Evolutionary conservation across 2,329 filamentous ascomycete species (phyloP), one percentile per base, ranked within the genome.

Genomic region (Polytolypa hystricis): DNA sequence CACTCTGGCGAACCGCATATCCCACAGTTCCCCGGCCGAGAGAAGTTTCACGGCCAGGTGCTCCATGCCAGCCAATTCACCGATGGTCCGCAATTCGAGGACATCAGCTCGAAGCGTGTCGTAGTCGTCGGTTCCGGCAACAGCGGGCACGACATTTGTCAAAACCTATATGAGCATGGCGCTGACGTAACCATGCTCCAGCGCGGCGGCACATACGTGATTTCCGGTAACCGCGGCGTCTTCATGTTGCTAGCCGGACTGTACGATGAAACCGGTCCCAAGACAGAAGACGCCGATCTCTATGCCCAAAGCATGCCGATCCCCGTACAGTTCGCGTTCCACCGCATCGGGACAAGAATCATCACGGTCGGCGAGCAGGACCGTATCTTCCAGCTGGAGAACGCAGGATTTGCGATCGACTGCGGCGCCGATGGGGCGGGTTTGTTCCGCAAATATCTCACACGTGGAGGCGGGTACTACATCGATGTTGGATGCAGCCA

Each of bases 401-500:
- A 57, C 25, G 66, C 62, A 0, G 70, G 70, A 0, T 67, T 73
- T 39, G 52, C 54, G 23, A 46, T 63, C 11, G 57, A 64, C 39
- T 50, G 51, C n/a, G 58, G 60, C 11, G 42, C 56, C 9, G 60
- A 65, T 31, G 61, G 60, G 1, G 52, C 57, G 3, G 64, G 65
- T 3, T 60, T 67, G 38, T 48, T 53, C 6, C 54, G 57, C 12
- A 61, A 66, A 35, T 69, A 70, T 44, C 57, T 64, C 39, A 63
- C 62, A 10, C 55, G 61, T 7, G 66, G 66, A 6, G 74, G 74
- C 1, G 72, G 73, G 4, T 76, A 75, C 50, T 76, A 76, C 48
- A 70, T 76, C 39, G 71, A 76, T 42, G 68, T 74, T 8, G 72
- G 72, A 9, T 64, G 60, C 30, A 67, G 62, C 23, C 59, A 68